Evolutionary conservation across 345 rosid genomes (phyloP), one percentile per base, ranked within the genome.

Genomic region (Dimocarpus longan): DNA sequence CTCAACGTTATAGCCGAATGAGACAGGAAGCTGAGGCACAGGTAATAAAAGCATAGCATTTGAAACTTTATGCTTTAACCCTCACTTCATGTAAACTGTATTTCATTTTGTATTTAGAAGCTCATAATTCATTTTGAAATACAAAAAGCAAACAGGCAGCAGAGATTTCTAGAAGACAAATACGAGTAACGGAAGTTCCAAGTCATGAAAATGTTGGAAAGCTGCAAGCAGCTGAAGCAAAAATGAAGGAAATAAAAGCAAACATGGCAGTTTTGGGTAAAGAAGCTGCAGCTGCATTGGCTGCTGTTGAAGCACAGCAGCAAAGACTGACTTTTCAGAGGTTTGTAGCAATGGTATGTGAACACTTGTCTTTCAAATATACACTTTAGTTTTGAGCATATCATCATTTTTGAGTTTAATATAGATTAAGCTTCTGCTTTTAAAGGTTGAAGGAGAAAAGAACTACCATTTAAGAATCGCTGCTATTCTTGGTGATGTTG

Each of bases 1-100:
- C 99, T 75, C 99, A 95, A 85, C 98, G 97, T 74, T 95, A 95
- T 79, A 93, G 97, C 82, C 95, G 97, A 70, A 93, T 96, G 99
- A 92, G 98, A 82, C 98, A 93, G 88, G 99, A 95, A 85, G 99
- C 99, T 57, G 98, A 95, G 88, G 37, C 87, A 26, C 93, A 90
- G 93, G 99, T 95, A 90, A 84, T 77, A 60, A 62, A 77, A 81
- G 26, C 63, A 37, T 24, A 57, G 50, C 75, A 26, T 66, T 42
- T 22, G 50, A 66, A 40, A 4, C 21, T 74, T 66, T 73, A 13
- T 54, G 44, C 77, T 70, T 66, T 21, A 19, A 77, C 12, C 6
- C 24, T 66, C 52, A n/a, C 66, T 48, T 63, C 50, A 71, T 75
- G 22, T 64, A 78, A 26, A 26, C 57, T 56, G 40, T 76, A 63